Base-by-base conservation (phyloP, 306 rosid species). In the Luffa aegyptiaca region DNA sequence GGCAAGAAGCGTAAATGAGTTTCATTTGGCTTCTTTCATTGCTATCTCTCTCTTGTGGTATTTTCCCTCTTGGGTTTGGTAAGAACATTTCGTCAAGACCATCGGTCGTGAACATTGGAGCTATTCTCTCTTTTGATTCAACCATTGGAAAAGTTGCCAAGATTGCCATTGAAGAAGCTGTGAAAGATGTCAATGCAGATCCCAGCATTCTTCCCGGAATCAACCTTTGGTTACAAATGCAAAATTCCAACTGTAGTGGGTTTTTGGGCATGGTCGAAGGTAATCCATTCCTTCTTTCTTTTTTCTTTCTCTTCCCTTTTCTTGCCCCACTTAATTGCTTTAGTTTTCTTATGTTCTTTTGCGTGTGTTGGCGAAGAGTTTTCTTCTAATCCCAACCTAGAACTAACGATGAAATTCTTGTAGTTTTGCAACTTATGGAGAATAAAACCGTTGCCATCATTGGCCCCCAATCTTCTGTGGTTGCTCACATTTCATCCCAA, bases 391-490 rank as follows among this genome's bases (percentile, higher is more conserved):
- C 20, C 62, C n/a, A 8, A n/a, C 14, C 62, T 11, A 72, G 31
- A 52, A 53, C 79, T 75, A 74, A 33, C 17, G 5, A 35, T 84
- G 55, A 77, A 57, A 64, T 69, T 14, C 59, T 82, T 88, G 80
- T 93, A 96, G 99, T 97, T 81, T 68, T 93, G 90, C 86, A 91
- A 80, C 87, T 93, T 80, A 93, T 96, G 98, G 97, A 91, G 93
- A 91, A 87, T 57, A 91, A 90, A 82, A 88, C 80, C 3, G 56
- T 91, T 7, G 98, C 97, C 79, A 87, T 93, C 76, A 82, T 96
- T 63, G 98, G 99, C 9, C 99, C 99, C 3, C 99, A 96, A 82
- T 93, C 99, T 73, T 96, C 99, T 70, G 97, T 89, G 6, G 94
- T 90, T 84, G 95, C 98, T 3, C 99, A 93, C 85, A 86, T 90